Base-by-base conservation (phyloP, 768 basidiomycete genomes). In the Podaxis sp. region DNA sequence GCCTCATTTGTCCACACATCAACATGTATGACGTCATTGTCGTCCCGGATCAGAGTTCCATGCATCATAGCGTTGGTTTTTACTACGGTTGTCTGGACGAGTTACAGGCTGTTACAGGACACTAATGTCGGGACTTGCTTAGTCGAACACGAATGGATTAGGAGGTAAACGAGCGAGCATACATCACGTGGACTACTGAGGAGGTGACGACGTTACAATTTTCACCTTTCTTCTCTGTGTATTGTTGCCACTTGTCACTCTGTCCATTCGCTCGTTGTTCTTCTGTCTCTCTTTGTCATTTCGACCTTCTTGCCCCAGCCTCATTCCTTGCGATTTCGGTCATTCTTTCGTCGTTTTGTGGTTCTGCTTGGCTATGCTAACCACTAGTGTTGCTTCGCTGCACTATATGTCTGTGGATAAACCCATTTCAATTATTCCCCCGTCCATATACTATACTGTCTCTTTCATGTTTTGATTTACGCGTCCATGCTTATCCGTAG, bases 201-300 rank as follows among this genome's bases (percentile, higher is more conserved):
- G 26, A 26, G 26, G 26, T 26, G 26, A 4, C 26, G 26, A 26
- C 26, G 3, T 26, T 26, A 26, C 26, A 26, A 93, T 93, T 76
- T 89, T 93, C 5, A 96, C 94, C 65, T 87, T 87, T 11, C 93
- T 94, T 64, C 95, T 79, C 70, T 96, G 93, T 15, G 95, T 97
- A 66, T 95, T 96, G 3, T 53, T 65, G 56, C 36, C 46, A 30
- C 60, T 51, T 38, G 51, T 61, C 38, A 40, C 57, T 48, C 24
- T 49, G 40, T 49, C 24, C 40, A 53, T 57, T 48, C 26, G 26
- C 26, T 57, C 28, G 8, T 33, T 57, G 12, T 57, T 57, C 60
- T 46, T 28, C 3, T 8, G 3, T 19, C 57, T 3, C 26, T 4
- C 26, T 26, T 42, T 48, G 19, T 48, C 24, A 5, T 57, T 15